Evolutionary conservation across 2,329 filamentous ascomycete species (phyloP).

Genomic region (Ceratocystis ficicola): DNA sequence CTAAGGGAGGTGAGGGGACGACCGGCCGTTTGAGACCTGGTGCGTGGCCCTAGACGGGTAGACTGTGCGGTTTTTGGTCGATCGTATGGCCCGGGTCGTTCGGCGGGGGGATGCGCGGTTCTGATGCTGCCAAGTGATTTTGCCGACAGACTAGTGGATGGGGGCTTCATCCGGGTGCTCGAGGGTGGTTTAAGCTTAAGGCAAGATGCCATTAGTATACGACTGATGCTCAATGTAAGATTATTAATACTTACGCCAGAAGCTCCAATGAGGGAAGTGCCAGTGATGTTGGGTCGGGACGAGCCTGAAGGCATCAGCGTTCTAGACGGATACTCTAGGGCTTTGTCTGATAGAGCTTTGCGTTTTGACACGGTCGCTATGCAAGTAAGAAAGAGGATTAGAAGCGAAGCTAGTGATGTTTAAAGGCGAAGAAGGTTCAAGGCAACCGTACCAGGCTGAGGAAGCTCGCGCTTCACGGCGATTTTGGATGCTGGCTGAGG

Average conservation of each 20-base stretch:
- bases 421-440: neutral
- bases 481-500: constrained; percentile 30
- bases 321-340: constrained; percentile 39
- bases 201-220: constrained; percentile 8
- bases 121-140: constrained; percentile 44
- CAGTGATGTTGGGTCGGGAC: constrained; percentile 36
- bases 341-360: constrained; percentile 45
- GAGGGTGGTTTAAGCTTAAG: constrained; percentile 20
- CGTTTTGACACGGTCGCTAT: constrained; percentile 39
- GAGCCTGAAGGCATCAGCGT: constrained; percentile 33
- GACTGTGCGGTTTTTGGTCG: constrained; percentile 43
- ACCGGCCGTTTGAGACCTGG: constrained; percentile 15
- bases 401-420: neutral
- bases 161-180: constrained; percentile 14
- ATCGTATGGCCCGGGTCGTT: constrained; percentile 36
- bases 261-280: constrained; percentile 27
- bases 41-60: constrained; percentile 24
- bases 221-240: no score
- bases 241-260: constrained; percentile 20
- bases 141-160: constrained; percentile 25
- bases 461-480: constrained; percentile 41
- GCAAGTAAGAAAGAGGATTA: constrained; percentile 18
- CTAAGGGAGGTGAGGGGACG: constrained; percentile 14
- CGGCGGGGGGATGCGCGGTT: constrained; percentile 33
- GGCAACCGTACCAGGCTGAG: constrained; percentile 33